Conservation (phyloP, 2,329 filamentous ascomycete genomes). For the Plenodomus tracheiphilus region DNA sequence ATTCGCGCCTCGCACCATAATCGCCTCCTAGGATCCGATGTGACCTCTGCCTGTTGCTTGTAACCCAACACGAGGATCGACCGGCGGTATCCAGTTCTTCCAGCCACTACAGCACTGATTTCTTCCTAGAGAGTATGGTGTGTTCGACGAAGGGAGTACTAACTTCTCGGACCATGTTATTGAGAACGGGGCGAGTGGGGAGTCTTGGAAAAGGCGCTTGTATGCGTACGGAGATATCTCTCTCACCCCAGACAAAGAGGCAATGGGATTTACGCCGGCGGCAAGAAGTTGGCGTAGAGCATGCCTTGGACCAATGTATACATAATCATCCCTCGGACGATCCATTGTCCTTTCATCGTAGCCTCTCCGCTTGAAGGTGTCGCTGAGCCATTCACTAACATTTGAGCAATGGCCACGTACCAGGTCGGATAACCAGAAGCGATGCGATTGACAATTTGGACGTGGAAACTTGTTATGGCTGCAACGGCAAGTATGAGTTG, state of each 20-base stretch:
- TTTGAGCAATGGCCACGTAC: constrained; percentile 76
- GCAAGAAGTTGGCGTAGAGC: constrained; percentile 87
- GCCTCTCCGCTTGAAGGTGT: not conserved
- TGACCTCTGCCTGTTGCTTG: too few relatives aligned
- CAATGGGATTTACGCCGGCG: constrained; percentile 68
- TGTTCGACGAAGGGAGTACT: too few relatives aligned
- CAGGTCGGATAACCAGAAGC: constrained; percentile 87
- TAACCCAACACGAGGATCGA: too few relatives aligned
- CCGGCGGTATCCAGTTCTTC: too few relatives aligned
- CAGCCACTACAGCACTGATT: too few relatives aligned
- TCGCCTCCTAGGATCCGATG: too few relatives aligned
- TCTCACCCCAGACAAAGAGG: too few relatives aligned
- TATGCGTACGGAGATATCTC: not conserved
- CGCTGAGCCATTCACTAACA: constrained; percentile 14
- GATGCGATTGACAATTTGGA: constrained; percentile 90
- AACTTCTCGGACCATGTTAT: too few relatives aligned
- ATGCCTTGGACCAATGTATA: constrained; percentile 83
- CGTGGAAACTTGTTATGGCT: constrained; percentile 80
- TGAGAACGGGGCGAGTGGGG: too few relatives aligned
- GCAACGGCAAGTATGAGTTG: constrained; percentile 73
- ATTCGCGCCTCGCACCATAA: too few relatives aligned
- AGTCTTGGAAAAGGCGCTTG: not conserved
- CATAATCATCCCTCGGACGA: constrained; percentile 64
- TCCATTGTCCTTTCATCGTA: constrained; percentile 13
- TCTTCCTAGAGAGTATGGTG: too few relatives aligned